phyloP scores from a whole-genome alignment of 306 rosid genomes.

The Malus fusca region DNA sequence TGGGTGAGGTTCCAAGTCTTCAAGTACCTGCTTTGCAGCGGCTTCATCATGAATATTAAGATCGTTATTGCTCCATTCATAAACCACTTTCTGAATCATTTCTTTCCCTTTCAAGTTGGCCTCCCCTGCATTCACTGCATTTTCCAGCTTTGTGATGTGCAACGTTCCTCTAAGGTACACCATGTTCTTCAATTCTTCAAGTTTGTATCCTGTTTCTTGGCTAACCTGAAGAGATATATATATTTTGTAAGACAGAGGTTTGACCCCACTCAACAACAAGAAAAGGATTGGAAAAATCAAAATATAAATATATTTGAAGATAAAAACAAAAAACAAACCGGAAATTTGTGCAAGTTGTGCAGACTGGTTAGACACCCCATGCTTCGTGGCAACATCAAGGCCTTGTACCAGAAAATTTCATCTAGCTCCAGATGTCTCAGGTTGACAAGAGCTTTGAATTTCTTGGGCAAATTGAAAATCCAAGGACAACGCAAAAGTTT shows the following conservation, averaged over 20 bases:
- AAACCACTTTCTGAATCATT: not conserved
- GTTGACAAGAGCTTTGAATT: not conserved
- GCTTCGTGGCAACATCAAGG: not conserved
- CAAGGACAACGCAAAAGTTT: slow-evolving; percentile 10
- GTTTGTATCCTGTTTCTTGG: not conserved
- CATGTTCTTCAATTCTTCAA: slow-evolving; percentile 15
- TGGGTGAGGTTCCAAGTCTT: not conserved
- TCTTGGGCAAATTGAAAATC: slow-evolving; percentile 9
- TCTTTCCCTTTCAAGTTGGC: slow-evolving; percentile 9
- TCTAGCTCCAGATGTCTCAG: slow-evolving; percentile 18
- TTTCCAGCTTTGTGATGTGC: slow-evolving; percentile 17
- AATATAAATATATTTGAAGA: too few relatives aligned
- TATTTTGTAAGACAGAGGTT: too few relatives aligned
- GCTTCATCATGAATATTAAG: not conserved
- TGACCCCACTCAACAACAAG: not conserved
- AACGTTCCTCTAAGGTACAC: not conserved
- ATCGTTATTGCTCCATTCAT: not conserved
- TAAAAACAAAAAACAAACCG: not conserved
- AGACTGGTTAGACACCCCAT: slow-evolving; percentile 7
- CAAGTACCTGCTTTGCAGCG: not conserved
- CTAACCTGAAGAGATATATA: not conserved
- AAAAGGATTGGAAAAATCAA: not conserved
- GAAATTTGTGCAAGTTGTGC: slow-evolving; percentile 9
- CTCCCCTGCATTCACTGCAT: slow-evolving; percentile 2
- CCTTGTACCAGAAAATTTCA: slow-evolving; percentile 10